A percentile compares a stretch with the other conserved stretches of the same genome.
Evolutionary conservation across 345 rosid genomes (phyloP).

Genomic region (Syzygium aromaticum): DNA sequence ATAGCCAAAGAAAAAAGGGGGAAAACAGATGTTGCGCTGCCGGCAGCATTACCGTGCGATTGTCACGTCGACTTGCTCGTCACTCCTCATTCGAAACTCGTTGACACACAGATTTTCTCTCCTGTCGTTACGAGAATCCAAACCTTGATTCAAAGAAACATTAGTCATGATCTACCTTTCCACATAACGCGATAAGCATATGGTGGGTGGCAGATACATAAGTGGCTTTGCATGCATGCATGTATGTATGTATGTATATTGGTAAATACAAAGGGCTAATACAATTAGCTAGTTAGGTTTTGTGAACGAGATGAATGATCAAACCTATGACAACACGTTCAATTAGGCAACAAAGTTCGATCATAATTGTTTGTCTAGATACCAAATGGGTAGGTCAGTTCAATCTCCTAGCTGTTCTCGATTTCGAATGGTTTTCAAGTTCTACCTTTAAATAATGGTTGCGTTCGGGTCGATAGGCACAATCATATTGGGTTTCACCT

Average conservation of each 20-base stretch:
- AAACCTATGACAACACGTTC: background rate
- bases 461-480: background rate
- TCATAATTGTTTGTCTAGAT: background rate
- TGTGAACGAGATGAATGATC: background rate
- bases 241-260: background rate
- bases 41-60: background rate
- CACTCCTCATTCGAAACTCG: background rate
- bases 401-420: background rate
- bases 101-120: background rate
- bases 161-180: background rate
- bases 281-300: background rate
- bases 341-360: background rate
- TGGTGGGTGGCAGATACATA: background rate
- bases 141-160: background rate
- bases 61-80: background rate
- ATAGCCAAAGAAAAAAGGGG: background rate
- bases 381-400: background rate
- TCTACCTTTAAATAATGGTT: background rate
- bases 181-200: background rate
- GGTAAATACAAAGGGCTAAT: background rate
- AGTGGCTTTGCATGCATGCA: background rate
- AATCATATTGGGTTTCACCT: background rate
- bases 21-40: background rate
- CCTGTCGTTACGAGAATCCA: background rate
- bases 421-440: background rate